Percentiles rank a stretch among this genome's conserved stretches.
Conservation (phyloP, 1,139 yeast species). For the Candida tropicalis region DNA sequence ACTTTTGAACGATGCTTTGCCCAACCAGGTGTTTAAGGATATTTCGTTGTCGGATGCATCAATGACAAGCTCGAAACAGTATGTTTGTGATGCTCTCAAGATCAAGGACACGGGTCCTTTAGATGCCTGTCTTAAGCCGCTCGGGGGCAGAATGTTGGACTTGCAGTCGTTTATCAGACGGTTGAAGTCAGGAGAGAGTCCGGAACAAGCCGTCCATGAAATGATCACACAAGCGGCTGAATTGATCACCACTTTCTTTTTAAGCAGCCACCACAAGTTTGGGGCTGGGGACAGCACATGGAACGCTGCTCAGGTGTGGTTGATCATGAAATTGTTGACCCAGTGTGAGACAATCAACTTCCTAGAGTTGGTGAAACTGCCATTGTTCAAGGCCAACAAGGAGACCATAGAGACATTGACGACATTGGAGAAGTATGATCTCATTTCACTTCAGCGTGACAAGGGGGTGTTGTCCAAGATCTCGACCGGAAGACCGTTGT, state of each 20-base stretch:
- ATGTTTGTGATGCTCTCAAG: slow-evolving; percentile 64
- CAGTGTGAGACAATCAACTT: slow-evolving; percentile 46
- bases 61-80: slow-evolving; percentile 65
- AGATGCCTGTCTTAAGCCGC: slow-evolving; percentile 63
- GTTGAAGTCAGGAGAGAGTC: slow-evolving; percentile 82
- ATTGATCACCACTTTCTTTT: slow-evolving; percentile 81
- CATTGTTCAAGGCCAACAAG: slow-evolving; percentile 66
- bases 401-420: slow-evolving; percentile 53
- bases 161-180: slow-evolving; percentile 89
- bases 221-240: slow-evolving; percentile 85
- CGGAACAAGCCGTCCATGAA: slow-evolving; percentile 72
- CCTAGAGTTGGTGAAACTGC: slow-evolving; percentile 55
- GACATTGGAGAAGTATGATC: slow-evolving; percentile 77
- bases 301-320: slow-evolving; percentile 88
- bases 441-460: slow-evolving; percentile 67
- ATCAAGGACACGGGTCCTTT: slow-evolving; percentile 35
- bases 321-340: slow-evolving; percentile 66
- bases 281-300: slow-evolving; percentile 45
- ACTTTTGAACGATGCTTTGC: slow-evolving; percentile 67
- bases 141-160: slow-evolving; percentile 96
- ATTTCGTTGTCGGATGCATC: slow-evolving; percentile 83
- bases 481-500: slow-evolving; percentile 82
- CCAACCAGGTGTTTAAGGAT: slow-evolving; percentile 83
- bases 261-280: slow-evolving; percentile 41
- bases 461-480: slow-evolving; percentile 74